These are phyloP conservation scores for Saturnispora dispora DNA, from an alignment of 805 yeast species.

Conservation along the genomic window DNA sequence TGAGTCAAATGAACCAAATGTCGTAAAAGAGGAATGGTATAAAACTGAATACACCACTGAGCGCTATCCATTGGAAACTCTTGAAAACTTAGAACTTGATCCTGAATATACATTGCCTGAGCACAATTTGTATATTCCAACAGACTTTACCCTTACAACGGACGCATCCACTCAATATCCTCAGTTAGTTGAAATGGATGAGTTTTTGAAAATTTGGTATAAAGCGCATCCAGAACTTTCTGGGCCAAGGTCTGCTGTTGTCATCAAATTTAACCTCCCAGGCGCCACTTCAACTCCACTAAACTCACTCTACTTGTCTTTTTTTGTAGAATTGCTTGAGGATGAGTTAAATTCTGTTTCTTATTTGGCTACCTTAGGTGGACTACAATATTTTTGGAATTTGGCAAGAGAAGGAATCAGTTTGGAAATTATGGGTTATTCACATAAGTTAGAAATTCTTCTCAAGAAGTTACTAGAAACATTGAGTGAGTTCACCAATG, in stretches of 20 bases:
- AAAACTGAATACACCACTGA: conserved; percentile 67
- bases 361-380: conserved; percentile 80
- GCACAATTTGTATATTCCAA: conserved; percentile 75
- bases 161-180: conserved; percentile 45
- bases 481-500: conserved; percentile 35
- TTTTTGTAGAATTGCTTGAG: conserved; percentile 62
- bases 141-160: conserved; percentile 53
- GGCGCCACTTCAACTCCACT: conserved; percentile 49
- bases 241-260: conserved; percentile 77
- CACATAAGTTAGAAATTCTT: conserved; percentile 64
- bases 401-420: conserved; percentile 63
- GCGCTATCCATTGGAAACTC: conserved; percentile 25
- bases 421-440: conserved; percentile 67
- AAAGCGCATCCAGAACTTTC: conserved; percentile 84
- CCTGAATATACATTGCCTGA: conserved; percentile 39
- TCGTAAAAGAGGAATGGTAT: conserved; percentile 71
- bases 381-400: conserved; percentile 49
- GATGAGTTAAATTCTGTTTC: conserved; percentile 69
- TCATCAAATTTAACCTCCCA: conserved; percentile 58
- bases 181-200: conserved; percentile 42
- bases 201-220: conserved; percentile 63
- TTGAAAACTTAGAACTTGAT: conserved; percentile 35
- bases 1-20: conserved; percentile 31
- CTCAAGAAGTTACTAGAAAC: conserved; percentile 51
- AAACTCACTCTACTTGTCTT: conserved; percentile 46